Evolutionary conservation across 73 alveolate genomes (phyloP), one percentile per base, ranked within the genome.

Genomic region (Blepharisma stoltei): DNA sequence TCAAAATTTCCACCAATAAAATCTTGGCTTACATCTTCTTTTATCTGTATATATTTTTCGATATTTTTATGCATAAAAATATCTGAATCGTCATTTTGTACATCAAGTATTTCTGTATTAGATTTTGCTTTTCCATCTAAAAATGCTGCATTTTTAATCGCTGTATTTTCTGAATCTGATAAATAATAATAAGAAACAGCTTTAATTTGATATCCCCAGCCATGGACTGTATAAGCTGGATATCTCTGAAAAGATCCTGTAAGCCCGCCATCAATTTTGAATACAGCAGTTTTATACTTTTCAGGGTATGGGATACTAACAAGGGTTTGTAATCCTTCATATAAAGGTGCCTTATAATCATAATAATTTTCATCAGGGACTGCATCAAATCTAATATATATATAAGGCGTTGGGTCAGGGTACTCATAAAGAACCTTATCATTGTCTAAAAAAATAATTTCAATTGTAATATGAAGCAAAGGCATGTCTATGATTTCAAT

Each of bases 181-280:
- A 38, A 38, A 25, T 38, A 60, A 60, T 60, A 60, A 60, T 60
- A 60, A 60, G 73, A n/a, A 60, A 8, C 23, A 9, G 23, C 14
- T 8, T 8, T 18, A 20, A 60, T 60, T 20, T 14, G 4, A 38
- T 60, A 60, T 9, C 23, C 73, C 73, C 73, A 60, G 14, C 73
- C 73, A 14, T 25, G 14, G 18, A 60, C 73, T 20, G 73, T 60
- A 25, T 60, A 60, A 60, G 73, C 73, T 8, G 14, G 14, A n/a
- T 14, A 20, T 3, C 14, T 60, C 2, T 60, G 73, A 20, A 60
- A 60, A 14, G 37, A 14, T 2, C 5, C 73, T 60, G 23, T 14
- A 8, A 60, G 46, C 14, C 73, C 73, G 11, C 73, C 73, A 25
- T 60, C 73, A 20, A 60, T 60, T 60, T 38, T 60, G 18, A 60